A percentile compares a stretch with the other conserved stretches of the same genome.
Evolutionary conservation across 2,329 filamentous ascomycete genomes (phyloP).

Genomic region (Aspergillus transmontanensis): DNA sequence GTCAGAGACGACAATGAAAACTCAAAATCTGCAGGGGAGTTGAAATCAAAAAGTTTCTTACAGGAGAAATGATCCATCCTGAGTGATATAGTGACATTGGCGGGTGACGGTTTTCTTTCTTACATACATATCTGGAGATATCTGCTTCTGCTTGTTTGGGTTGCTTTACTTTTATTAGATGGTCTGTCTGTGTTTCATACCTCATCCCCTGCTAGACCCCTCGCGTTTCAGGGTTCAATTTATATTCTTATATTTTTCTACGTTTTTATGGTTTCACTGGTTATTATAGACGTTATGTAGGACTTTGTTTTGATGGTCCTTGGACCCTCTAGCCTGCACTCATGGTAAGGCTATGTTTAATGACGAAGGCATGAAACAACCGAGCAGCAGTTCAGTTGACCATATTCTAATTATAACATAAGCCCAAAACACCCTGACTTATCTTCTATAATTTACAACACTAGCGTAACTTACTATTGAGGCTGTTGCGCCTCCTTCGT

Average conservation of each 20-base stretch:
- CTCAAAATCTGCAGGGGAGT: conserved; percentile 16
- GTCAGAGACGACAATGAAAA: conserved; percentile 29
- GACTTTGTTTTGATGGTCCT: background rate
- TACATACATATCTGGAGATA: conserved; percentile 22
- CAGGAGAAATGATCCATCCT: conserved; percentile 27
- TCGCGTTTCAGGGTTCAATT: conserved; percentile 23
- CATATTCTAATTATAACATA: background rate
- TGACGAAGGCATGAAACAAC: background rate
- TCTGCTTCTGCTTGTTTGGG: conserved; percentile 22
- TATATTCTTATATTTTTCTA: conserved; percentile 10
- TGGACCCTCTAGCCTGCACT: background rate
- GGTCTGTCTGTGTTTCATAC: conserved; percentile 29
- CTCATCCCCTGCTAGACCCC: conserved; percentile 24
- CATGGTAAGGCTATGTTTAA: background rate
- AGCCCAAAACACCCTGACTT: background rate
- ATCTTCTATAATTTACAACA: background rate
- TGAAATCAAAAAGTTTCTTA: conserved; percentile 22
- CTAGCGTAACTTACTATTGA: background rate
- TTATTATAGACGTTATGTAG: conserved; percentile 11
- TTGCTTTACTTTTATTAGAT: conserved; percentile 24
- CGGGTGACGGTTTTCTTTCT: conserved; percentile 14
- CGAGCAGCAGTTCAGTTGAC: background rate
- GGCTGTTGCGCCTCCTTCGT: conserved; percentile 27
- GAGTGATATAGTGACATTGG: conserved; percentile 12
- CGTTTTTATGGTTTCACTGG: background rate